phyloP scores from a whole-genome alignment of 192 early-diverging fungal genomes.

The Obelidium mucronatum region DNA sequence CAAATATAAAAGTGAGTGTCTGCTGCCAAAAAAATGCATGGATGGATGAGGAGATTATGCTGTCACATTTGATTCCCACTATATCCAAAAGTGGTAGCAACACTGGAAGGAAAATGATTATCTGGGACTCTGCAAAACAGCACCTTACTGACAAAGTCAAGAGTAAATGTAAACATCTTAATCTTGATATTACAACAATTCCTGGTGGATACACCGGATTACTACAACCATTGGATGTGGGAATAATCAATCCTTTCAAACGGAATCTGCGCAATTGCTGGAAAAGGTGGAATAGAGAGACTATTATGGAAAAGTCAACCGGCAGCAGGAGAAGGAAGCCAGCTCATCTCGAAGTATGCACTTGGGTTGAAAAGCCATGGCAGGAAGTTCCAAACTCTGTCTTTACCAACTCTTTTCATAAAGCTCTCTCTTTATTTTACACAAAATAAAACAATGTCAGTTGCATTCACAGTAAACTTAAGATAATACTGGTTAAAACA shows the following conservation, averaged over 20 bases:
- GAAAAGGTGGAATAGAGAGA: neutral
- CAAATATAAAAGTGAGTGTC: neutral
- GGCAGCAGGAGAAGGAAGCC: too few species aligned
- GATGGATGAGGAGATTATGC: neutral
- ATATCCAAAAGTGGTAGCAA: too few species aligned
- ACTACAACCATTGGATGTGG: slow-evolving; percentile 7
- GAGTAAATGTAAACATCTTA: neutral
- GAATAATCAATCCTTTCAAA: slow-evolving; percentile 14
- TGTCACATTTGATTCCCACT: neutral
- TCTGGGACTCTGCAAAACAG: neutral
- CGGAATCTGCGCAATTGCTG: neutral
- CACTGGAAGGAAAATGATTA: too few species aligned
- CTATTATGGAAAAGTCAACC: neutral
- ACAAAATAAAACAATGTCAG: too few species aligned
- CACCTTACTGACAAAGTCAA: neutral
- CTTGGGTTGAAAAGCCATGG: neutral
- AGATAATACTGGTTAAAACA: too few species aligned
- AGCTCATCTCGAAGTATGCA: neutral
- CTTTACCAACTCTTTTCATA: neutral
- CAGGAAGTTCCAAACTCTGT: neutral
- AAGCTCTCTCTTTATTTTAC: too few species aligned
- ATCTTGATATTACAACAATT: neutral
- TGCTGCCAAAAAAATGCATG: neutral
- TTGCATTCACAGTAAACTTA: too few species aligned
- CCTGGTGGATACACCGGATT: neutral